Evolutionary conservation across 352 stramenopile species (phyloP).

Genomic region (Phytophthora niederhauseri): DNA sequence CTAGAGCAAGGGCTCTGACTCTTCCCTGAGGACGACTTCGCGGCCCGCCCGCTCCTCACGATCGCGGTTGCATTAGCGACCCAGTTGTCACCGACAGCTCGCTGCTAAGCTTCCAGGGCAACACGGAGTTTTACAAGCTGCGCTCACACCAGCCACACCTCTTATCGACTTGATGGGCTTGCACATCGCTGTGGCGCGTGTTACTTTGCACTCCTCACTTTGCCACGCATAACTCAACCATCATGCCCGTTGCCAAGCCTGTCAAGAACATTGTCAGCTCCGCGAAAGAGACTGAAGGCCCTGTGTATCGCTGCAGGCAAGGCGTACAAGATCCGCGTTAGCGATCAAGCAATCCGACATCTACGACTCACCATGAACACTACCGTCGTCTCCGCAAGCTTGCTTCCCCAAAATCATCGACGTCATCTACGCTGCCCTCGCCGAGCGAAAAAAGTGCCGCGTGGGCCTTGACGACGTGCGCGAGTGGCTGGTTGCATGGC

Average conservation of each 20-base stretch:
- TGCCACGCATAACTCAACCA: too few relatives aligned
- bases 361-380: conserved; percentile 14
- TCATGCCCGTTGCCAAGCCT: too few relatives aligned
- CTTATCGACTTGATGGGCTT: not conserved
- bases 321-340: conserved; percentile 7
- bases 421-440: not conserved
- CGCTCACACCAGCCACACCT: not conserved
- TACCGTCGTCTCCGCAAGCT: not conserved
- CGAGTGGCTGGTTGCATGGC: not conserved
- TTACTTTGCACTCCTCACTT: too few relatives aligned
- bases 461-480: not conserved
- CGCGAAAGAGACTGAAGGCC: conserved; percentile 11
- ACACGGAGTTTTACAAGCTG: not conserved
- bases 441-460: not conserved
- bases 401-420: conserved; percentile 3
- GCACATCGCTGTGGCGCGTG: too few relatives aligned
- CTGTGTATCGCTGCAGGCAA: conserved; percentile 6
- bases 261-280: too few relatives aligned
- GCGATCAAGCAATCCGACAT: conserved; percentile 14
- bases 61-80: not conserved
- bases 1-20: conserved; percentile 8
- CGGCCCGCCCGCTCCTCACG: conserved; percentile 13
- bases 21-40: not conserved
- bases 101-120: not conserved
- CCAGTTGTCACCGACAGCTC: not conserved